These are phyloP conservation scores for Kodamaea leandrae DNA, from an alignment of 805 yeast genomes.

Conservation along the genomic window DNA sequence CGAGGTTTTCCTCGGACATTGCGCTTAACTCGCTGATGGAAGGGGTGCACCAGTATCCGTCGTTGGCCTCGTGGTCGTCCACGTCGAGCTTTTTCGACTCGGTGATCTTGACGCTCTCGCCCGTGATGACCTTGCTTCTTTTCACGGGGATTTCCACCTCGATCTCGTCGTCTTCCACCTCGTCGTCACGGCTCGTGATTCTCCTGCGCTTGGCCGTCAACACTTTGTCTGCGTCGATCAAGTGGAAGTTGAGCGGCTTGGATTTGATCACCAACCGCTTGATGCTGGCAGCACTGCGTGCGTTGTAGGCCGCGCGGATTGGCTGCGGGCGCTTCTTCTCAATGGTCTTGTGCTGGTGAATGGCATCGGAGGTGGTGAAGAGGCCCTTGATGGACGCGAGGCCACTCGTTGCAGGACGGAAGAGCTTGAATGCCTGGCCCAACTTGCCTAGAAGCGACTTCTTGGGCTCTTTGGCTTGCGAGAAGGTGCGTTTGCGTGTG, in stretches of 20 bases:
- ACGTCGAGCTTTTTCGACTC: slow-evolving; percentile 7
- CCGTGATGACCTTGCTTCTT: slow-evolving; percentile 9
- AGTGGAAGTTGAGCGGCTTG: slow-evolving; percentile 40
- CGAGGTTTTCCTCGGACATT: slow-evolving; percentile 46
- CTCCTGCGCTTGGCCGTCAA: slow-evolving; percentile 34
- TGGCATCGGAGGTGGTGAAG: slow-evolving; percentile 27
- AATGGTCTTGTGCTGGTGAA: slow-evolving; percentile 1
- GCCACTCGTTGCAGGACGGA: slow-evolving; percentile 19
- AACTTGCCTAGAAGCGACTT: slow-evolving; percentile 30
- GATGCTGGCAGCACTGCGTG: slow-evolving; percentile 25
- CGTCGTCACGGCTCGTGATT: slow-evolving; percentile 20
- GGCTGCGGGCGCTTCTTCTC: slow-evolving; percentile 4
- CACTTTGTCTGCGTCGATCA: slow-evolving; percentile 42
- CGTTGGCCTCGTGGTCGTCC: slow-evolving; percentile 12
- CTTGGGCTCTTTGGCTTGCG: slow-evolving; percentile 16
- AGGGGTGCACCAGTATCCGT: slow-evolving; percentile 75
- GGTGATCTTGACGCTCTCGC: slow-evolving; percentile 12
- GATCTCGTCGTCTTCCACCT: slow-evolving; percentile 23
- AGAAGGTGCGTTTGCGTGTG: slow-evolving; percentile 17
- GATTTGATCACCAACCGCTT: slow-evolving; percentile 39
- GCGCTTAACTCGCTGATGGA: slow-evolving; percentile 47
- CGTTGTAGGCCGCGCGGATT: slow-evolving; percentile 13
- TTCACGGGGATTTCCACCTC: slow-evolving; percentile 17
- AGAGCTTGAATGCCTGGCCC: slow-evolving; percentile 34
- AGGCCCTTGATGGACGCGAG: slow-evolving; percentile 27